Evolutionary conservation across 2,329 filamentous ascomycete genomes (phyloP), one percentile per base, ranked within the genome.

Genomic region (Cordyceps javanica): DNA sequence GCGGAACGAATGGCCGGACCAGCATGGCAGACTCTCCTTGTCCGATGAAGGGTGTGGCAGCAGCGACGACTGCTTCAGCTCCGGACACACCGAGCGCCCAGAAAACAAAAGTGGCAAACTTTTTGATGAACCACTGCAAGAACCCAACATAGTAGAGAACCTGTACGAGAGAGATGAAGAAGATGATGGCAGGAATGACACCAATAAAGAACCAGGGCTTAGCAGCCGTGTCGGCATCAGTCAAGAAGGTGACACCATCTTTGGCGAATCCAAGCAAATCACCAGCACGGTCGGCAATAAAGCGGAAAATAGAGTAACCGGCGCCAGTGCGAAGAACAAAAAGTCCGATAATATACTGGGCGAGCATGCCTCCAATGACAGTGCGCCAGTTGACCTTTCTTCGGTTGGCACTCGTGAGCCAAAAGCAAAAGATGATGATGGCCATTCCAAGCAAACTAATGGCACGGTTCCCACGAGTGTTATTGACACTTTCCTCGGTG

Each of bases 1-100:
- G 87, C 11, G 89, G 78, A 48, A 96, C 85, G 70, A 95, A 96
- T 0, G 91, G 91, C 56, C 86, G 86, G 72, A 97, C 91, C 67
- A 97, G 77, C 89, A 96, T 95, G 60, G 90, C 91, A 25, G 89
- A 94, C 78, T 96, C 92, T 68, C 92, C 91, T 76, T 96, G 91
- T 9, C 92, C 92, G 67, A 96, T 94, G 74, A 96, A 96, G 9
- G 92, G 92, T 1, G 91, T 95, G 10, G 92, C 91, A 34, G 92
- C 89, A 34, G 92, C 92, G 59, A 96, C 92, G 51, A 96, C 89
- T n/a, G 92, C 91, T 73, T 96, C 92, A 46, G 90, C 90, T 60
- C 92, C 92, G 5, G 91, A 96, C 6, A 96, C 90, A 53, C 84
- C 82, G 73, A 97, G 87, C 45, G 79, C 82, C 88, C 90, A 96